A percentile compares a stretch with the other conserved stretches of the same genome.
phyloP scores from a whole-genome alignment of 257 asterid species.

The Parsonsia alboflavescens region DNA sequence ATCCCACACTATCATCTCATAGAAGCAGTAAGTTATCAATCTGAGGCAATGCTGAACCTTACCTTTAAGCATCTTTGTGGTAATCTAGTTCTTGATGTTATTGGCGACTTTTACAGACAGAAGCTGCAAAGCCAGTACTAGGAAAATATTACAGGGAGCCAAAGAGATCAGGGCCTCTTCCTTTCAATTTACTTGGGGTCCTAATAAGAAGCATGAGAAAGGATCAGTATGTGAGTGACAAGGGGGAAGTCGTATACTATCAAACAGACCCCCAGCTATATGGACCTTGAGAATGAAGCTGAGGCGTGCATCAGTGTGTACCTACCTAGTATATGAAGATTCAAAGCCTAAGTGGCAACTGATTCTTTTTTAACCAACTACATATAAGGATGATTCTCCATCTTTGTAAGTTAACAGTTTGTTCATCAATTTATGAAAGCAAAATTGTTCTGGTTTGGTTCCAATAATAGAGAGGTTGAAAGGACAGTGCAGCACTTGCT shows the following conservation, averaged over 20 bases:
- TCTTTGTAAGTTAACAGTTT: slow-evolving; percentile 9
- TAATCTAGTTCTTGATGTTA: background rate
- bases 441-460: background rate
- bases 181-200: slow-evolving; percentile 56
- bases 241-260: slow-evolving; percentile 62
- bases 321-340: background rate
- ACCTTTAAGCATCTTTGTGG: background rate
- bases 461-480: slow-evolving; percentile 4
- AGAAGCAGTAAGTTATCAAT: slow-evolving; percentile 62
- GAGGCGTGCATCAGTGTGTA: background rate
- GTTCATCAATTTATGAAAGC: background rate
- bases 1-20: slow-evolving; percentile 80
- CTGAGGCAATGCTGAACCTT: background rate
- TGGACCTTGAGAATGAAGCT: slow-evolving; percentile 27
- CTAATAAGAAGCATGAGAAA: slow-evolving; percentile 53
- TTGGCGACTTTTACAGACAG: slow-evolving; percentile 46
- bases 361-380: slow-evolving; percentile 19
- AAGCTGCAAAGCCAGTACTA: slow-evolving; percentile 68
- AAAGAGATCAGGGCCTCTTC: slow-evolving; percentile 64
- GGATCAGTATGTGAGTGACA: slow-evolving; percentile 75
- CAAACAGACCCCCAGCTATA: slow-evolving; percentile 47
- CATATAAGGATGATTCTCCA: background rate
- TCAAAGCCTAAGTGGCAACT: slow-evolving; percentile 5
- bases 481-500: background rate
- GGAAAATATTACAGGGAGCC: slow-evolving; percentile 84